Base-by-base conservation (phyloP, 768 basidiomycete species). In the Psilocybe azurescens region DNA sequence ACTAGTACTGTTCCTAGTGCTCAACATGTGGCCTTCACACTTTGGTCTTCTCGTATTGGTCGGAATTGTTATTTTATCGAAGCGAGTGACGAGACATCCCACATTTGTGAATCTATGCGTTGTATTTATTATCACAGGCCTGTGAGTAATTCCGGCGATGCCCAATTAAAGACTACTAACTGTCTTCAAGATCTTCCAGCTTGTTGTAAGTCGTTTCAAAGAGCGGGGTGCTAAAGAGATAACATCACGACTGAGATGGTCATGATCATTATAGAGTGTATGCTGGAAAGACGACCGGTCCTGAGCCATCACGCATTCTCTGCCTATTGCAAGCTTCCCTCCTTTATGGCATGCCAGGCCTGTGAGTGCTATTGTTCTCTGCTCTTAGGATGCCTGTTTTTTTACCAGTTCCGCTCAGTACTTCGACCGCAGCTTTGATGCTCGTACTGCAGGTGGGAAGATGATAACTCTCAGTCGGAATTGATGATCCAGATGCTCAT, bases 21-120 rank as follows among this genome's bases (percentile, higher is more conserved):
- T 85, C 60, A 83, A 83, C 61, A 76, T 81, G 65, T 83, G 79
- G 80, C 77, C 83, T 1, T 81, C 82, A 11, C 82, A 83, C 65
- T 70, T 83, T 56, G 81, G 81, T 5, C 77, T 85, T 24, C 83
- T 82, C 18, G 20, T 83, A 18, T 69, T 84, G 6, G 68, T 85
- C 6, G 71, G 71, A 4, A 70, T 79, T 36, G 78, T 81, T 5
- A 44, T 77, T 3, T 72, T 77, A 58, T 80, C 79, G 39, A 80
- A 76, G 69, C 72, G 69, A 54, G 74, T 84, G 13, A 71, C 78
- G 54, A 77, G 82, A 13, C 78, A 83, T 70, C 71, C 78, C 24
- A 82, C 83, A 8, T 82, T 84, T 60, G 65, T 81, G 13, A 83
- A 83, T 55, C 70, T 84, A 5, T 78, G 77, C 50, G 65, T 81